phyloP scores from a whole-genome alignment of 2,329 filamentous ascomycete genomes.

The Colletotrichum salicis region DNA sequence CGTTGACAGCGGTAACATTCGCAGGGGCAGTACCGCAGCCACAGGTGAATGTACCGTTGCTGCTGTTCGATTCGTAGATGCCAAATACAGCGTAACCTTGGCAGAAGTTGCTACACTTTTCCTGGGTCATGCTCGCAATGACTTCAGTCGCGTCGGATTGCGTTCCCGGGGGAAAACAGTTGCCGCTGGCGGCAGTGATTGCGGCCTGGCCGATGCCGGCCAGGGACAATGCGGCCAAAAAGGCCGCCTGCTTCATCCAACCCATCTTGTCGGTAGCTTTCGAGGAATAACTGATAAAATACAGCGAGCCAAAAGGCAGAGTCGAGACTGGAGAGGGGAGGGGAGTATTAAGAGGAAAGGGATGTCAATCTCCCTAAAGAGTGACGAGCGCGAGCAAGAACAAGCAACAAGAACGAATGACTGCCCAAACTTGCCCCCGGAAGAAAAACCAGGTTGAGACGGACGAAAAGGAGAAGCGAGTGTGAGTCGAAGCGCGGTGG shows the following conservation, averaged over 20 bases:
- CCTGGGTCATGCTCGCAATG: not conserved
- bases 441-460: slow-evolving; percentile 13
- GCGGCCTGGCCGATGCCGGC: not conserved
- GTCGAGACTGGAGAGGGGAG: not conserved
- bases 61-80: not conserved
- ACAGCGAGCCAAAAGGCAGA: not conserved
- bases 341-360: not conserved
- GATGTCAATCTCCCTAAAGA: not conserved
- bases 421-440: slow-evolving; percentile 23
- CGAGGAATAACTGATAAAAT: not conserved
- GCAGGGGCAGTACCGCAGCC: not conserved
- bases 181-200: not conserved
- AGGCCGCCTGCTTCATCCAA: slow-evolving; percentile 22
- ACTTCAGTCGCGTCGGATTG: not conserved
- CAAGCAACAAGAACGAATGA: slow-evolving; percentile 27
- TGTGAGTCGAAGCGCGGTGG: slow-evolving; percentile 21
- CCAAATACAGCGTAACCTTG: not conserved
- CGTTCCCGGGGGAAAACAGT: not conserved
- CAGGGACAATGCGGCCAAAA: slow-evolving; percentile 11
- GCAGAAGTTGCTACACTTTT: not conserved
- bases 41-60: not conserved
- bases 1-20: too few species aligned
- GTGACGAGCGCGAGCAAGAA: slow-evolving; percentile 12
- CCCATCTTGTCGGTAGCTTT: slow-evolving; percentile 10
- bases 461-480: slow-evolving; percentile 17